phyloP scores from a whole-genome alignment of 371 early-diverging fungal species.

The Batkoa obscura region DNA sequence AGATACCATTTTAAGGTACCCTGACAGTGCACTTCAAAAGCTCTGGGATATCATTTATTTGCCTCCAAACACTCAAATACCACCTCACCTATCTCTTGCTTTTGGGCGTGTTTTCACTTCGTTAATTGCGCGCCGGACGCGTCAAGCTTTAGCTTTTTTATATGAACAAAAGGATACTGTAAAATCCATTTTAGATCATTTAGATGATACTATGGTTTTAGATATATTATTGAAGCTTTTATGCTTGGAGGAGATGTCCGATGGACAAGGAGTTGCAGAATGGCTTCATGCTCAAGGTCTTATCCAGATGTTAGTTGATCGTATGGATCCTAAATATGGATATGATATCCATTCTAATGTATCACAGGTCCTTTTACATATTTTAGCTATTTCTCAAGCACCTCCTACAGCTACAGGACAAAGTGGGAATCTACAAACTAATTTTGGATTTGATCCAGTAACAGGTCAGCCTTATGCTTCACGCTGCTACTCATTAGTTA shows the following conservation, averaged over 20 bases:
- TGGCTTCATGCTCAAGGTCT: slow-evolving; percentile 72
- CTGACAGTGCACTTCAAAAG: not conserved
- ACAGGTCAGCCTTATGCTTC: slow-evolving; percentile 5
- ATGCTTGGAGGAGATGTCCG: slow-evolving; percentile 70
- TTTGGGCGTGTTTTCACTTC: slow-evolving; percentile 1
- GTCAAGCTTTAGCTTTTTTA: not conserved
- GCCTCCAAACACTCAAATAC: not conserved
- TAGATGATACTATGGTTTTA: slow-evolving; percentile 68
- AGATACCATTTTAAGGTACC: not conserved
- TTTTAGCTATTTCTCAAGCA: slow-evolving; percentile 71
- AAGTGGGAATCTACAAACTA: slow-evolving; percentile 39
- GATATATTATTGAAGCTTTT: slow-evolving; percentile 80
- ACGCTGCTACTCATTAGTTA: slow-evolving; percentile 27
- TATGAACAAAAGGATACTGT: slow-evolving; percentile 7
- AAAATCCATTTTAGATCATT: slow-evolving; percentile 43
- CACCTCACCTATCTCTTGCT: not conserved
- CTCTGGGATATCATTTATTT: slow-evolving; percentile 2
- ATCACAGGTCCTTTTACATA: slow-evolving; percentile 75
- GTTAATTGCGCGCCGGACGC: not conserved
- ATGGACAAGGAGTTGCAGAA: slow-evolving; percentile 43
- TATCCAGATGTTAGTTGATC: slow-evolving; percentile 48
- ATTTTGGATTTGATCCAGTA: no score
- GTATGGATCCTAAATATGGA: slow-evolving; percentile 43
- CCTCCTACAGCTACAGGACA: no score
- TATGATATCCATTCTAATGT: slow-evolving; percentile 64